Evolutionary conservation across 257 asterid species (phyloP).

Genomic region (Eucommia ulmoides): DNA sequence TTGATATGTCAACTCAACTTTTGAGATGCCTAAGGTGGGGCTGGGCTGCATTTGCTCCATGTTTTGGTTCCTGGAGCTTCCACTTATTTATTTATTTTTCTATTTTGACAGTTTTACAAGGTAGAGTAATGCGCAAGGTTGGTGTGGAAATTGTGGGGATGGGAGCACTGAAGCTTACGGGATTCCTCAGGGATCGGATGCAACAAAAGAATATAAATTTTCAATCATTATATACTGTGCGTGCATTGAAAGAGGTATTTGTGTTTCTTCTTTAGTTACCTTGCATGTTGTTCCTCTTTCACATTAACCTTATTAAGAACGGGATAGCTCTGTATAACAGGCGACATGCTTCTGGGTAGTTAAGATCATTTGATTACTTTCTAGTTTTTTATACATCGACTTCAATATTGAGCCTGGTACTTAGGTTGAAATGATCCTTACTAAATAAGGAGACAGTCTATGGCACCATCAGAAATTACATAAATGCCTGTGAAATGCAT

Average conservation of each 20-base stretch:
- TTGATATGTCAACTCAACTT: not conserved
- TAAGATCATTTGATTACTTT: not conserved
- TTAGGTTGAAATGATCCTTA: too few relatives aligned
- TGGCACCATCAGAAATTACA: too few relatives aligned
- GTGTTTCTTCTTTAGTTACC: not conserved
- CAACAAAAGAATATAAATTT: conserved; percentile 58
- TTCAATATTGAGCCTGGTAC: too few relatives aligned
- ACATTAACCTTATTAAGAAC: too few relatives aligned
- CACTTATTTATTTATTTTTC: too few relatives aligned
- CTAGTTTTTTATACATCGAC: too few relatives aligned
- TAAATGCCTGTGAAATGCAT: too few relatives aligned
- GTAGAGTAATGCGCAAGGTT: conserved; percentile 75
- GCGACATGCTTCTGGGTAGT: not conserved
- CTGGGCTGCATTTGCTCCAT: not conserved
- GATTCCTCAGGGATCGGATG: conserved; percentile 81
- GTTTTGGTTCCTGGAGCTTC: conserved; percentile 1
- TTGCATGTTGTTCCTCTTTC: too few relatives aligned
- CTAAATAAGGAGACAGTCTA: too few relatives aligned
- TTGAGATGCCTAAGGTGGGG: not conserved
- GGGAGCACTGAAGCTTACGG: conserved; percentile 92
- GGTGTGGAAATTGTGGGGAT: conserved; percentile 81
- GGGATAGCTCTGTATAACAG: too few relatives aligned
- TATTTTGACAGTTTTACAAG: conserved; percentile 65
- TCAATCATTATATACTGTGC: conserved; percentile 85
- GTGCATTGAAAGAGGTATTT: conserved; percentile 78